Evolutionary conservation across 768 basidiomycete species (phyloP), one percentile per base, ranked within the genome.

Genomic region (Botryobasidium botryosum): DNA sequence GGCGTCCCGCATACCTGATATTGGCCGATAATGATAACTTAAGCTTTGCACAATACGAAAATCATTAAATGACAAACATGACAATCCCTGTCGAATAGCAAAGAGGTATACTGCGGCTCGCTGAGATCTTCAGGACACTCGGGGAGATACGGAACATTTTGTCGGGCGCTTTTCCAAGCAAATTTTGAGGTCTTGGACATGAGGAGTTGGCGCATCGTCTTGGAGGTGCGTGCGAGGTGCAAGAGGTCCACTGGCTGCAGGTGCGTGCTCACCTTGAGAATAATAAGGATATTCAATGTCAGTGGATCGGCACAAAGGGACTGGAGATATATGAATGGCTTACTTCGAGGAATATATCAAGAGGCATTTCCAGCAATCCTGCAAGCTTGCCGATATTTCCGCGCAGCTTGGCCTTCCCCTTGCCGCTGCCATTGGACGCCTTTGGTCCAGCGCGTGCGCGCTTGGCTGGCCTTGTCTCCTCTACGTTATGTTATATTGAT

Each of bases 271-370:
- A 44, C 23, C 43, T 44, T 25, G 40, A 21, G 40, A 8, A 10
- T 24, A 24, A 39, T 15, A 12, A 26, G 24, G 13, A 42, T 42
- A 39, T 12, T 12, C 12, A 24, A 24, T 26, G 28, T 21, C 24
- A 21, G 37, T 13, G 23, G 37, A 13, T 12, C 10, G 17, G 17
- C 17, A 8, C 31, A 8, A 17, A 8, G 17, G 31, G 12, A 27
- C 15, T 8, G 29, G 23, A 24, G 29, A 39, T 12, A 13, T 12
- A 42, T 26, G 26, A n/a, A n/a, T 13, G 8, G 24, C 49, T 47
- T 33, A 50, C 49, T 23, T 49, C 48, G 4, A 40, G 48, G 20
- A 50, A 50, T 24, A 50, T 43, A 35, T 50, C 49, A n/a, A 49
- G 17, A 17, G 49, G 49, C n/a, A 50, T 43, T n/a, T 43, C 24